phyloP scores from a whole-genome alignment of 2,329 filamentous ascomycete genomes.

The Tolypocladium tundrense region DNA sequence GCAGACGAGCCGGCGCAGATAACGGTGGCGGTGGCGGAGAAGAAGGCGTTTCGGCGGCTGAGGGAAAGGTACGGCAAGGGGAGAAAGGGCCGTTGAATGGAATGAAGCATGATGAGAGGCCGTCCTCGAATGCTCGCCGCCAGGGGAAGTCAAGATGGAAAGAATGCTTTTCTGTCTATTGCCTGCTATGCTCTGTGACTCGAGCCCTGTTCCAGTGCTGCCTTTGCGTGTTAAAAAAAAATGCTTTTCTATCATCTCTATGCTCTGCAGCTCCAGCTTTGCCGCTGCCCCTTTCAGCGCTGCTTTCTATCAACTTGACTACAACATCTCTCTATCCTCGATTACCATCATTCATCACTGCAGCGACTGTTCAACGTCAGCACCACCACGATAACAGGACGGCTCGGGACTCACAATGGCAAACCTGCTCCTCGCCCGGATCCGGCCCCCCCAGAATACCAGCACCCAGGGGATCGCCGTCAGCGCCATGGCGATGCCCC shows the following conservation, averaged over 20 bases:
- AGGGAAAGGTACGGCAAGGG: not conserved
- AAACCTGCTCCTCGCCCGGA: constrained; percentile 67
- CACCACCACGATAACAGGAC: not conserved
- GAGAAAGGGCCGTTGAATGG: not conserved
- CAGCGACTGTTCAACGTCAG: not conserved
- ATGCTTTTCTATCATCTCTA: no score
- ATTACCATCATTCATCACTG: not conserved
- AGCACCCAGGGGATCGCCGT: constrained; percentile 83
- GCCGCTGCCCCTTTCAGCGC: no score
- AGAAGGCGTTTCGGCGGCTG: not conserved
- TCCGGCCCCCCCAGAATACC: constrained; percentile 65
- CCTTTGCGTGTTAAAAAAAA: no score
- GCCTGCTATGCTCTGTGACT: no score
- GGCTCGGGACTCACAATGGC: constrained; percentile 43
- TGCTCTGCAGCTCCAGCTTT: no score
- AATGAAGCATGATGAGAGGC: not conserved
- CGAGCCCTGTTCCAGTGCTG: no score
- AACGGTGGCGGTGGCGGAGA: not conserved
- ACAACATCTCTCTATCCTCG: no score
- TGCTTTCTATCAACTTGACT: no score
- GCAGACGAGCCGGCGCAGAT: not conserved
- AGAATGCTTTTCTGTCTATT: no score
- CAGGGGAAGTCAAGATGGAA: no score
- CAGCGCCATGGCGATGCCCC: constrained; percentile 57
- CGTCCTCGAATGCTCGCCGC: no score